A percentile compares a stretch with the other conserved stretches of the same genome.
Evolutionary conservation across 2,329 filamentous ascomycete species (phyloP).

Genomic region (Xylariaceae sp.): DNA sequence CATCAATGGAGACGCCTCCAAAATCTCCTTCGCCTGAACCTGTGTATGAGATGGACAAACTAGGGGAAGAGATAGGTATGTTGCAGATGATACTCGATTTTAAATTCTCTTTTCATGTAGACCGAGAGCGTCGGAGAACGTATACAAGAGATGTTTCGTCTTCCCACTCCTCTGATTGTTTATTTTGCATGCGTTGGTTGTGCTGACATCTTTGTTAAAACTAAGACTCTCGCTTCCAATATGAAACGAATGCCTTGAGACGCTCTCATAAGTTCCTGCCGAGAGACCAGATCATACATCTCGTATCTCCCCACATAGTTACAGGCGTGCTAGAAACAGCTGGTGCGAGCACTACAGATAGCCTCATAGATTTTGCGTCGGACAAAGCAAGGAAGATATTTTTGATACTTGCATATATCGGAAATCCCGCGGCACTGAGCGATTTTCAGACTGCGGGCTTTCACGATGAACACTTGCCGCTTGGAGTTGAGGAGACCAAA

Average conservation of each 20-base stretch:
- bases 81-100: not conserved
- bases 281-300: not conserved
- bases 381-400: not conserved
- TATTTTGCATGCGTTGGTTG: too few species aligned
- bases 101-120: not conserved
- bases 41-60: not conserved
- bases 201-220: too few species aligned
- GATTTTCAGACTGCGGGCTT: not conserved
- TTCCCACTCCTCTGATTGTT: too few species aligned
- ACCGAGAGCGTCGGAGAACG: too few species aligned
- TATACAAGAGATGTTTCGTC: too few species aligned
- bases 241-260: not conserved
- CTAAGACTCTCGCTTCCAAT: not conserved
- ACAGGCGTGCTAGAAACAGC: not conserved
- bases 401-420: not conserved
- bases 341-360: not conserved
- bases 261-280: not conserved
- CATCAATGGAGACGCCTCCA: not conserved
- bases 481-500: not conserved
- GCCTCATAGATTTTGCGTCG: not conserved
- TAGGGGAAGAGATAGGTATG: not conserved
- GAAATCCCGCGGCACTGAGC: not conserved
- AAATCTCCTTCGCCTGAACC: not conserved
- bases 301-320: not conserved
- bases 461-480: slow-evolving; percentile 2